A percentile compares a stretch with the other conserved stretches of the same genome.
Conservation (phyloP, 2,329 filamentous ascomycete genomes). For the Arthrobotrys pseudoclavata region DNA sequence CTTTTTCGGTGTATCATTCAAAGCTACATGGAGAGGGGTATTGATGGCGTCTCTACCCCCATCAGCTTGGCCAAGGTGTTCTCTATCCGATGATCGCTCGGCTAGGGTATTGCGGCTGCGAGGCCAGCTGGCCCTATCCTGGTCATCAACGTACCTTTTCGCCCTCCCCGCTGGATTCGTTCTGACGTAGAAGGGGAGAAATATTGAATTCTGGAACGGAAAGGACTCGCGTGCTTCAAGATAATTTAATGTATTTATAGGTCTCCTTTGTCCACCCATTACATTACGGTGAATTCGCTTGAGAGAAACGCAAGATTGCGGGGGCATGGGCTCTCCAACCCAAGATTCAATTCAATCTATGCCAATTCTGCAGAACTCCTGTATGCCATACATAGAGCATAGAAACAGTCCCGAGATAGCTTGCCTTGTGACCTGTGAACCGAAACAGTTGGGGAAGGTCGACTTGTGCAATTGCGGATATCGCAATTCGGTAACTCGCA, state of each 20-base stretch:
- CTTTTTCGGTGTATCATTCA: conserved; percentile 4
- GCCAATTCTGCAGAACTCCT: not conserved
- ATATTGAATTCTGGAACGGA: not conserved
- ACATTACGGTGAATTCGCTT: not conserved
- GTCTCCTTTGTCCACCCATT: not conserved
- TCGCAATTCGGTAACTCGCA: not conserved
- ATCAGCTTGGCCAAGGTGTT: not conserved
- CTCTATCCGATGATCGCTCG: not conserved
- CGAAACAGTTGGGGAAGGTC: not conserved
- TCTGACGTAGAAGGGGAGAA: conserved; percentile 9
- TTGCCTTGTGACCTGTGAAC: not conserved
- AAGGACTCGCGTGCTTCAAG: not conserved
- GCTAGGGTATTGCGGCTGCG: not conserved
- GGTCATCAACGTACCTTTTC: not conserved
- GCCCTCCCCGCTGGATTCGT: not conserved
- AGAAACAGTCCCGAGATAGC: not conserved
- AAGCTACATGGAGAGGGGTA: conserved; percentile 12
- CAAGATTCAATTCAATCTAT: not conserved
- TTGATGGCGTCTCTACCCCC: not conserved
- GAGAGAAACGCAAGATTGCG: not conserved
- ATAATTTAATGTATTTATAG: conserved; percentile 14
- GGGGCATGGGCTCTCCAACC: not conserved
- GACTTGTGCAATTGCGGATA: not conserved
- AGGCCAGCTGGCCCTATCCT: not conserved
- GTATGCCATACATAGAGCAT: not conserved